Evolutionary conservation across 371 early-diverging fungal genomes (phyloP), one percentile per base, ranked within the genome.

Genomic region (Umbelopsis sp.): DNA sequence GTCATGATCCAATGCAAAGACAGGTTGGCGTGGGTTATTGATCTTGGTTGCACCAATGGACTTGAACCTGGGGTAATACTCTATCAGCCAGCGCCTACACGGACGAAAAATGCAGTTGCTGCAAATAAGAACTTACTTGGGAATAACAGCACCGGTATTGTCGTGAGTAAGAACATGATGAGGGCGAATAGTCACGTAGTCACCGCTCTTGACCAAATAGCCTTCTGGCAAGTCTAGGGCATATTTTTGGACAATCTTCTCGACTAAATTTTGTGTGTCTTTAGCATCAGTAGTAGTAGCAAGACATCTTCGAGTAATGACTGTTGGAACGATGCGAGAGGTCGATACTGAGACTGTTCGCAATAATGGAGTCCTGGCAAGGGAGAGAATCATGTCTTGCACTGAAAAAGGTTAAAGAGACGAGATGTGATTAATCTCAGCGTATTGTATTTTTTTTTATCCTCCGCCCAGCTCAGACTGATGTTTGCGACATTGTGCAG

Each of bases 1-100:
- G 79, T 98, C 96, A 74, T 98, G 98, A 79, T 98, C 98, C 44
- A 97, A 84, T 10, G 98, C 94, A 80, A 95, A 97, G 16, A 98
- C 96, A 2, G 94, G 90, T 75, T 97, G 97, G n/a, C 73, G 76
- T 29, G 93, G 90, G 74, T 93, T 83, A 57, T 87, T 80, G 70
- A 97, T 87, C 66, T 83, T 83, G 44, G 91, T 86, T 1, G 96
- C 95, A 10, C 96, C 97, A 69, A 97, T 96, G 64, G 92, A 89
- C 69, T 87, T 87, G 83, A 96, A 96, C 73, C 94, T 96, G 74
- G 24, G 70, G 70, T 6, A 62, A 35, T 11, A 29, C 6, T 18
- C 44, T 16, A n/a, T 44, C 64, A 12, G 25, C 25, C 24, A 45
- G 38, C 35, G 29, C 44, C 46, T 46, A 44, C 69, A 71, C 50